Evolutionary conservation across 2,329 filamentous ascomycete genomes (phyloP).

Genomic region (Phialocephala sp.): DNA sequence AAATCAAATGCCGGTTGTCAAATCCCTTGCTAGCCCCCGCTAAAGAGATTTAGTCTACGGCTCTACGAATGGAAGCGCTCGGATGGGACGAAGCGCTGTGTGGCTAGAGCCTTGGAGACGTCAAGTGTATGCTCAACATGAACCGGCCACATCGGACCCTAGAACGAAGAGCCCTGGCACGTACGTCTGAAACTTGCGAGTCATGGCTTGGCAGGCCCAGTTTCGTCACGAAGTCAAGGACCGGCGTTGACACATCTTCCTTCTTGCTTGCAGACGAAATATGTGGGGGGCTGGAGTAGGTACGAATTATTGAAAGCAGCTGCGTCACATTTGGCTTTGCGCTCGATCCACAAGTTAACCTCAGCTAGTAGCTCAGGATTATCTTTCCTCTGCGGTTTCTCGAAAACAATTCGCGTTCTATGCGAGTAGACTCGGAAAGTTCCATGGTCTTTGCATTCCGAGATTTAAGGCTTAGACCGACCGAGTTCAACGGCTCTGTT

Average conservation of each 20-base stretch:
- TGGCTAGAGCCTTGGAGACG: not conserved
- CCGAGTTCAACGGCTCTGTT: not conserved
- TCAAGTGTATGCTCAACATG: too few species aligned
- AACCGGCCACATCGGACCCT: not conserved
- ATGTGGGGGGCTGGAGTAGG: not conserved
- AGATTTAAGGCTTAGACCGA: not conserved
- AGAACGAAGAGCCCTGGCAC: not conserved
- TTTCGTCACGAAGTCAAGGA: not conserved
- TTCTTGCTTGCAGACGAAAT: not conserved
- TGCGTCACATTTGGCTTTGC: not conserved
- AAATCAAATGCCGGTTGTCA: slow-evolving; percentile 7
- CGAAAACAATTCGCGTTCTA: not conserved
- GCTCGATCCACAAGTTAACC: too few species aligned
- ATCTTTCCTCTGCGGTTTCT: not conserved
- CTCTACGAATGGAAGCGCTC: not conserved
- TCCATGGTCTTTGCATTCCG: too few species aligned
- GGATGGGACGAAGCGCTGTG: not conserved
- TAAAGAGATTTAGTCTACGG: not conserved
- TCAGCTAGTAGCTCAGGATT: not conserved
- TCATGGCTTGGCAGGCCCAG: not conserved
- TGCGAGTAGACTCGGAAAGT: not conserved
- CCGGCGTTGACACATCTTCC: not conserved
- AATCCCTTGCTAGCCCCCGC: not conserved
- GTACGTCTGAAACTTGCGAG: not conserved
- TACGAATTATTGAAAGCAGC: not conserved